Evolutionary conservation across 2,329 filamentous ascomycete genomes (phyloP), one percentile per base, ranked within the genome.

Genomic region (Ceratocystis cacaofunesta): DNA sequence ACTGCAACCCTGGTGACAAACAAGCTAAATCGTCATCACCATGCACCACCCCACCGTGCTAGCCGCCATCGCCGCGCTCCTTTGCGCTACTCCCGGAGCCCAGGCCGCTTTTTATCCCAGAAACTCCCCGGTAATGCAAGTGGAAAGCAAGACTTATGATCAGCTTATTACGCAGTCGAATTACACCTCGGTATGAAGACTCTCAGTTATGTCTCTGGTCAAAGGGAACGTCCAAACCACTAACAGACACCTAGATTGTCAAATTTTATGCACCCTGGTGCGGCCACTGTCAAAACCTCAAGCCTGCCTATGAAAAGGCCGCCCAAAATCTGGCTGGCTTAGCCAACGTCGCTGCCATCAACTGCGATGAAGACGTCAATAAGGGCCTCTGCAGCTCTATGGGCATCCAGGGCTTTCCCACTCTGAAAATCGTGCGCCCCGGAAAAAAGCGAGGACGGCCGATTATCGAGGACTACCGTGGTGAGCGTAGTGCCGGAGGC

Each of bases 251-350:
- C 5, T 69, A 85, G 81, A 81, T 85, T 58, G 77, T 85, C 73
- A 90, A 92, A 77, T 97, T 97, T 81, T 97, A 96, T 73, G 92
- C 92, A 7, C 92, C 92, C 28, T 97, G 92, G 92, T 97, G 94
- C 72, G 94, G 92, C 52, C 94, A 97, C 77, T 99, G 94, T 79
- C 83, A 96, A 77, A 96, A 88, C 77, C 87, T 99, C 72, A 92
- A 96, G 77, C 92, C 92, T 2, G 89, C 90, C 57, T 99, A 94
- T 77, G 92, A 97, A 76, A 96, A 96, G 76, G 92, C 87, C 1
- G 94, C 94, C 70, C 88, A 87, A 72, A 90, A 86, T 71, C 86
- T 99, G 67, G 84, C 88, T n/a, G 94, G 94, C 15, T 82, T 97
- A 15, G 94, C 91, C 71, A 95, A 96, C 72, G 92, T 99, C 52